Conservation (phyloP, 495 filamentous ascomycete genomes). For the Eremomyces bilateralis region DNA sequence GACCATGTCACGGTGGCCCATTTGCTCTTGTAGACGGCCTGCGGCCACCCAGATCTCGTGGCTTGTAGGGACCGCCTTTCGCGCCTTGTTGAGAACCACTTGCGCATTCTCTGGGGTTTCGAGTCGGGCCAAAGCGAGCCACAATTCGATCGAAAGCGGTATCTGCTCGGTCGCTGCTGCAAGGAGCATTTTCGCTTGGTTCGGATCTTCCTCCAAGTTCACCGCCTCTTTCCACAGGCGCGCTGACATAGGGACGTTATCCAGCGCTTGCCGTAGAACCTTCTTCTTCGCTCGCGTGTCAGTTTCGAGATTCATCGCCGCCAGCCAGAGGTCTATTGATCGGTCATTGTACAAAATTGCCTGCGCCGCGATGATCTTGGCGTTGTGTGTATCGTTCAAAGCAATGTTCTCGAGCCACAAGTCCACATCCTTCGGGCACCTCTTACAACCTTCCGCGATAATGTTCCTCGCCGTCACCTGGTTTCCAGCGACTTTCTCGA, state of each 20-base stretch:
- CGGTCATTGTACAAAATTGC: conserved; percentile 76
- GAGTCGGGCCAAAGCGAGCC: conserved; percentile 77
- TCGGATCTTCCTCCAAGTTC: conserved; percentile 75
- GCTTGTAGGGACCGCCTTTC: conserved; percentile 77
- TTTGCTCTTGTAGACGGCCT: conserved; percentile 76
- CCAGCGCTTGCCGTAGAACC: conserved; percentile 69
- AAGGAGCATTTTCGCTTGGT: conserved; percentile 66
- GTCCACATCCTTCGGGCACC: conserved; percentile 86
- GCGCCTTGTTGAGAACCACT: conserved; percentile 82
- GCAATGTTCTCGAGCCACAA: conserved; percentile 90
- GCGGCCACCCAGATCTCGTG: conserved; percentile 94
- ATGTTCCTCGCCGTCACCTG: conserved; percentile 65
- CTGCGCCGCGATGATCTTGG: conserved; percentile 86
- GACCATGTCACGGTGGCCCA: conserved; percentile 47
- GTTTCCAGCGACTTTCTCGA: conserved; percentile 84
- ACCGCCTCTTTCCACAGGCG: conserved; percentile 95
- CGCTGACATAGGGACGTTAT: conserved; percentile 79
- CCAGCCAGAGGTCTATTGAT: conserved; percentile 79
- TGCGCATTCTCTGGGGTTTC: conserved; percentile 81
- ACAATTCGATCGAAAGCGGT: conserved; percentile 77
- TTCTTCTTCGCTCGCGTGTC: conserved; percentile 65
- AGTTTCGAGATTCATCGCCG: conserved; percentile 81
- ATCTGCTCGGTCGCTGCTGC: conserved; percentile 90
- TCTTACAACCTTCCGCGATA: conserved; percentile 66
- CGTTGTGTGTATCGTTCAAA: conserved; percentile 76